phyloP scores from a whole-genome alignment of 2,329 filamentous ascomycete genomes.

The Metarhizium guizhouense region DNA sequence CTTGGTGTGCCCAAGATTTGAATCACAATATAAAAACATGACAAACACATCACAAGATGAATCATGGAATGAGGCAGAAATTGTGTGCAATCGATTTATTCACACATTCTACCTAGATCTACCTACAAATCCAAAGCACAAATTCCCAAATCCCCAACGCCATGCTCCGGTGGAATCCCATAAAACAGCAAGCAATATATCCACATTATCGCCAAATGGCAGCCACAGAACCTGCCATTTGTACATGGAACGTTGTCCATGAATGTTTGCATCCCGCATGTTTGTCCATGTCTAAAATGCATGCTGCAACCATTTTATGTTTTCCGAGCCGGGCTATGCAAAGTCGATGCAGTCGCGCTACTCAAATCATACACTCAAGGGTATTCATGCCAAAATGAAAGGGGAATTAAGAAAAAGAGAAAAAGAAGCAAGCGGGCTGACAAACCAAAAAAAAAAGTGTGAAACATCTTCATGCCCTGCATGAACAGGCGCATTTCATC shows the following conservation, averaged over 20 bases:
- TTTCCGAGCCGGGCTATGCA: slow-evolving; percentile 13
- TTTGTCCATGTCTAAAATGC: slow-evolving; percentile 1
- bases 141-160: slow-evolving; percentile 7
- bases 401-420: slow-evolving; percentile 2
- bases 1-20: not conserved
- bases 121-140: slow-evolving; percentile 3
- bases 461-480: not conserved
- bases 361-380: slow-evolving; percentile 10
- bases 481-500: not conserved
- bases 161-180: slow-evolving; percentile 1
- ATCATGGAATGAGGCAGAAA: not conserved
- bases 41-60: not conserved
- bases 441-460: not conserved
- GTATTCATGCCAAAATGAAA: slow-evolving; percentile 6
- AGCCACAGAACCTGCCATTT: slow-evolving; percentile 1
- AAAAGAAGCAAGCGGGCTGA: not conserved
- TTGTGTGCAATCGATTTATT: not conserved
- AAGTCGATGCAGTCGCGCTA: slow-evolving; percentile 10
- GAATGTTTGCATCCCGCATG: not conserved
- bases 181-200: not conserved
- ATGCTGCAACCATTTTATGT: slow-evolving; percentile 2
- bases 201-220: not conserved
- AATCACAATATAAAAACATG: not conserved
- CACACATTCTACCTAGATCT: slow-evolving; percentile 12
- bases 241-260: slow-evolving; percentile 2